Evolutionary conservation across 2,329 filamentous ascomycete species (phyloP).

Genomic region (Achaetomium macrosporum): DNA sequence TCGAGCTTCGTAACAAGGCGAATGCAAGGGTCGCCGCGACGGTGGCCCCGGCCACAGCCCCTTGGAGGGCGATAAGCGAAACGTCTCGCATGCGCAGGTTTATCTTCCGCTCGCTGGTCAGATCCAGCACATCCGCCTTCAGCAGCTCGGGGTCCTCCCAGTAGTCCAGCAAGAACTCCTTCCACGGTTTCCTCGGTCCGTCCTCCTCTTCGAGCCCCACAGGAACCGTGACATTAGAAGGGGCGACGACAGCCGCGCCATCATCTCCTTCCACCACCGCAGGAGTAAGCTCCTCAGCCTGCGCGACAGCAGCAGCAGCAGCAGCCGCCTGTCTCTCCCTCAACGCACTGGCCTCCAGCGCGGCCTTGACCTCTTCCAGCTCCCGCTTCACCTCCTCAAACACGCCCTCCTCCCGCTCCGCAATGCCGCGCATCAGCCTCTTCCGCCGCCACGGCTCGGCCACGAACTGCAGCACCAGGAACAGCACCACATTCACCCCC

Average conservation of each 20-base stretch:
- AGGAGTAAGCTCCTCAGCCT: background rate
- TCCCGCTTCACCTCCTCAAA: constrained; percentile 44
- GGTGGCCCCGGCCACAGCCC: constrained; percentile 59
- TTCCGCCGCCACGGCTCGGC: constrained; percentile 87
- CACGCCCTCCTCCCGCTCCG: constrained; percentile 64
- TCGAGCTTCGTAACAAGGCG: constrained; percentile 38
- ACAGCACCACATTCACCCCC: constrained; percentile 89
- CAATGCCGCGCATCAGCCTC: constrained; percentile 75
- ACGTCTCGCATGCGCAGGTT: constrained; percentile 62
- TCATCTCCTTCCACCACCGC: background rate
- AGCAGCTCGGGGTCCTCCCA: constrained; percentile 38
- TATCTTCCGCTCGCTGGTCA: constrained; percentile 61
- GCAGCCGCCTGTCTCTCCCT: constrained; percentile 4
- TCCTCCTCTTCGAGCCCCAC: constrained; percentile 3
- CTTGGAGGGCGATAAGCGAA: constrained; percentile 63
- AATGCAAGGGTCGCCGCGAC: constrained; percentile 50
- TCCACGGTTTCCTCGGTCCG: constrained; percentile 33
- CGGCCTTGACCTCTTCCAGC: constrained; percentile 32
- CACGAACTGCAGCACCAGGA: constrained; percentile 79
- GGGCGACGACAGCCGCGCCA: background rate
- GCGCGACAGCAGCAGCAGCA: constrained; percentile 6
- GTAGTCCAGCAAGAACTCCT: constrained; percentile 32
- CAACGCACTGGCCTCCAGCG: constrained; percentile 22
- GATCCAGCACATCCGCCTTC: constrained; percentile 47
- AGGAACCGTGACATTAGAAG: background rate